phyloP scores from a whole-genome alignment of 1,284 basidiomycete species.

The Wolfiporia cocos region DNA sequence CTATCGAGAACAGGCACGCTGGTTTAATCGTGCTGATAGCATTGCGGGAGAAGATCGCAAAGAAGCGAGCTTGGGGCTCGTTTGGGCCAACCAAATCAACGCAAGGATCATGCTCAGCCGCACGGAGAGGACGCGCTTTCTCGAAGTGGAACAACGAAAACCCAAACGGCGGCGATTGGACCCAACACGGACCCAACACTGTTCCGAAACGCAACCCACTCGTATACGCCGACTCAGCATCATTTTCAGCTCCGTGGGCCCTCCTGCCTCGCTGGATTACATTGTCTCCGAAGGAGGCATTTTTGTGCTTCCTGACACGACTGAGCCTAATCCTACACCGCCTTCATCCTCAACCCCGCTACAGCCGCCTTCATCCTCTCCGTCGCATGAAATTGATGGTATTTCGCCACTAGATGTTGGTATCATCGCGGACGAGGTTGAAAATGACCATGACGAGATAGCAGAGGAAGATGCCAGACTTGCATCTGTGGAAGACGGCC shows the following conservation, averaged over 20 bases:
- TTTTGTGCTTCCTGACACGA: constrained; percentile 16
- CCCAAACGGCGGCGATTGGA: constrained; percentile 30
- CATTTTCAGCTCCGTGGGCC: constrained; percentile 66
- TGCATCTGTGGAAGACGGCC: constrained; percentile 14
- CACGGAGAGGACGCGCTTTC: constrained; percentile 60
- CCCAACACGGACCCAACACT: constrained; percentile 1
- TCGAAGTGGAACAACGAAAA: constrained; percentile 31
- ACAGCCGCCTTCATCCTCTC: background rate
- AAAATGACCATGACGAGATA: background rate
- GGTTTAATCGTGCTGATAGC: constrained; percentile 66
- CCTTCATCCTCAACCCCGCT: background rate
- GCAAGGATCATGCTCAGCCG: constrained; percentile 76
- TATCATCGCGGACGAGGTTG: background rate
- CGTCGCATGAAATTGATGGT: background rate
- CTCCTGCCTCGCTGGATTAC: constrained; percentile 63
- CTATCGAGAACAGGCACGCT: constrained; percentile 71
- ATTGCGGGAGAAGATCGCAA: constrained; percentile 54
- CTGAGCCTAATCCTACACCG: constrained; percentile 4
- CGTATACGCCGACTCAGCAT: constrained; percentile 62
- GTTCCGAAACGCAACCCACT: constrained; percentile 29
- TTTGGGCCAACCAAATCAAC: constrained; percentile 90
- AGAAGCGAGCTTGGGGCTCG: constrained; percentile 80
- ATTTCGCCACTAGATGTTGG: constrained; percentile 1
- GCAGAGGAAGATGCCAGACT: background rate
- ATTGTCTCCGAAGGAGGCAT: constrained; percentile 61